phyloP scores from a whole-genome alignment of 2,329 filamentous ascomycete genomes.

The Tolypocladium inflatum region DNA sequence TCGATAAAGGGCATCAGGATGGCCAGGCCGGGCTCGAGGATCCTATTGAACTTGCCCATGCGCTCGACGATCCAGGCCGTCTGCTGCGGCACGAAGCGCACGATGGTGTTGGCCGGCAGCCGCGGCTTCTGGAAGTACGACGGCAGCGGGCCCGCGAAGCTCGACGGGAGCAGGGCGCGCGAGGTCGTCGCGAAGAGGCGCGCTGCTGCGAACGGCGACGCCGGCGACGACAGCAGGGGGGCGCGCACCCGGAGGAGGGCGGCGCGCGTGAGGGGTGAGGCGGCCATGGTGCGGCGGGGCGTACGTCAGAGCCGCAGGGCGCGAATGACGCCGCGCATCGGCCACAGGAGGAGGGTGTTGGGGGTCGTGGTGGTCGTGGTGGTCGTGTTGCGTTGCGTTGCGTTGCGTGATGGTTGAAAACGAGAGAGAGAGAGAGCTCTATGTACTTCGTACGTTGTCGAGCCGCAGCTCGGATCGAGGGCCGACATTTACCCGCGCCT shows the following conservation, averaged over 20 bases:
- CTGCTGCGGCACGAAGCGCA: conserved; percentile 98
- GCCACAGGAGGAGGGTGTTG: neutral
- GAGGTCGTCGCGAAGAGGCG: conserved; percentile 21
- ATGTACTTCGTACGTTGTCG: neutral
- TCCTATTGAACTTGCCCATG: conserved; percentile 95
- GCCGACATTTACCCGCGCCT: conserved; percentile 1
- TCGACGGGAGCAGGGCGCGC: conserved; percentile 21
- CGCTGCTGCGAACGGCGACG: conserved; percentile 9
- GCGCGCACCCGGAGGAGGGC: conserved; percentile 4
- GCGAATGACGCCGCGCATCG: conserved; percentile 5
- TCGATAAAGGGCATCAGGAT: conserved; percentile 85
- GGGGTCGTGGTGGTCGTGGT: neutral
- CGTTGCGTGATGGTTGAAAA: neutral
- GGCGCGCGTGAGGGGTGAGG: conserved; percentile 13
- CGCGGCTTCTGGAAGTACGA: conserved; percentile 72
- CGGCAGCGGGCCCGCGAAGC: conserved; percentile 31
- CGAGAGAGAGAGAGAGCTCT: neutral
- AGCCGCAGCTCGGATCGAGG: neutral
- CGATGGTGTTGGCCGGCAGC: conserved; percentile 84
- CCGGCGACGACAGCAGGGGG: conserved; percentile 6
- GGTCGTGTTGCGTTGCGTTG: no score
- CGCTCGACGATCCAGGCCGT: conserved; percentile 99
- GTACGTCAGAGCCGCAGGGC: conserved; percentile 6
- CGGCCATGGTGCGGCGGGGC: conserved; percentile 14
- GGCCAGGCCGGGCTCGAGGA: conserved; percentile 84